Conservation (phyloP, 2,329 filamentous ascomycete genomes). For the Colletotrichum karsti region DNA sequence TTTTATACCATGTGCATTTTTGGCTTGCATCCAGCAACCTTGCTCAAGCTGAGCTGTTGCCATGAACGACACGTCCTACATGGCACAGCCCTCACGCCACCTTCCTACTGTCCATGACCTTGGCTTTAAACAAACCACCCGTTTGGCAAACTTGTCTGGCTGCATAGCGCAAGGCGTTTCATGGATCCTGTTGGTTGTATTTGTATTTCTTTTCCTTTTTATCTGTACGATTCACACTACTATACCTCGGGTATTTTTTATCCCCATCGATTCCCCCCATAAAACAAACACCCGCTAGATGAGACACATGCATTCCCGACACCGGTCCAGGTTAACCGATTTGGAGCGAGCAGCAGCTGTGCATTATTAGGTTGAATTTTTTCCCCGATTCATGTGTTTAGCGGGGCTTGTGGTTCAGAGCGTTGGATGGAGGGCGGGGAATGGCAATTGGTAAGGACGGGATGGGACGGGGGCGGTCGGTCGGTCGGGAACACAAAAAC, state of each 20-base stretch:
- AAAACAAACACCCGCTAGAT: slow-evolving; percentile 9
- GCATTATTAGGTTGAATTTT: slow-evolving; percentile 7
- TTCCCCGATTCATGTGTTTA: neutral
- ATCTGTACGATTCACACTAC: slow-evolving; percentile 20
- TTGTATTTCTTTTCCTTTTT: neutral
- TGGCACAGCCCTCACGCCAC: neutral
- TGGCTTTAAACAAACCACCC: slow-evolving; percentile 8
- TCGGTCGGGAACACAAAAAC: neutral
- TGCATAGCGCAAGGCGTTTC: slow-evolving; percentile 32
- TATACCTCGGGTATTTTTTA: slow-evolving; percentile 25
- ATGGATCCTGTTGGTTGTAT: slow-evolving; percentile 1
- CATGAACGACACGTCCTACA: neutral
- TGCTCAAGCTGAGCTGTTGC: slow-evolving; percentile 11
- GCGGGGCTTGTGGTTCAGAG: neutral
- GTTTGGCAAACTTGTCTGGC: slow-evolving; percentile 19
- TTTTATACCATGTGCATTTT: neutral
- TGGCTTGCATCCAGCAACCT: neutral
- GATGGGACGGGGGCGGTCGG: neutral
- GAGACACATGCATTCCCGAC: slow-evolving; percentile 10
- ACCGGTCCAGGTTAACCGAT: slow-evolving; percentile 6
- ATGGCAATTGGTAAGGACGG: too few species aligned
- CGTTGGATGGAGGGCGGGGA: neutral
- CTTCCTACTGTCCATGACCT: slow-evolving; percentile 24
- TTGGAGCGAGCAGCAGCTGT: slow-evolving; percentile 15
- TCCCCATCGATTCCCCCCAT: slow-evolving; percentile 24